Evolutionary conservation across 176 grass and related monocot species (phyloP).

Genomic region (Poa annua): DNA sequence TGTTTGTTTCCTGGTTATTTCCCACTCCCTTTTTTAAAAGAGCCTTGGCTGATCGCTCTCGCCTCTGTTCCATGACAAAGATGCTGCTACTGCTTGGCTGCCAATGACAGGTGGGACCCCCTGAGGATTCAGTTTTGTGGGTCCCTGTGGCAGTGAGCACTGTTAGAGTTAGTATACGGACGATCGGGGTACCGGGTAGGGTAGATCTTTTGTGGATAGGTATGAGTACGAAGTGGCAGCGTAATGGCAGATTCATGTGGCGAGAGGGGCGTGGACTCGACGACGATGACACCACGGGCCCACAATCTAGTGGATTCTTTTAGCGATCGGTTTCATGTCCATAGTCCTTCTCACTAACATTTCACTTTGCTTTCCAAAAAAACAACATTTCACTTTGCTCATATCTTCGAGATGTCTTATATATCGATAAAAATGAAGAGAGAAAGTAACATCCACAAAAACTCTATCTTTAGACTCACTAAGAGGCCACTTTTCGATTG

Average conservation of each 20-base stretch:
- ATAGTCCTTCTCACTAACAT: no score
- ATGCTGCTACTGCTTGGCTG: no score
- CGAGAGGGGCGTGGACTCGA: background rate
- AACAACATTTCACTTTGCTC: no score
- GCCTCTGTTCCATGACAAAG: background rate
- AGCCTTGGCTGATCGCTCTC: constrained; percentile 25
- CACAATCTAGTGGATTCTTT: background rate
- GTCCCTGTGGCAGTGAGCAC: background rate
- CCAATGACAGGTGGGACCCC: background rate
- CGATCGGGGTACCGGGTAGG: background rate
- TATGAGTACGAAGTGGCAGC: background rate
- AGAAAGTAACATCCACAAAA: no score
- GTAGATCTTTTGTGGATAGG: constrained; percentile 6
- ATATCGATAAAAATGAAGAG: no score
- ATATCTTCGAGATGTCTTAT: no score
- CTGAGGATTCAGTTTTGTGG: fast-evolving
- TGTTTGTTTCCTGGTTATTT: background rate
- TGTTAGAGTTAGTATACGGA: no score
- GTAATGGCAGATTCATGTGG: constrained; percentile 8
- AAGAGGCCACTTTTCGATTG: no score
- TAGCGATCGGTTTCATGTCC: background rate
- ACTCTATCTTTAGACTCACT: no score
- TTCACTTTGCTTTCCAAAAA: no score
- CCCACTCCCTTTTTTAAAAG: background rate
- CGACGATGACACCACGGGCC: background rate